Base-by-base conservation (phyloP, 805 yeast genomes). In the Clavispora phyllophila region DNA sequence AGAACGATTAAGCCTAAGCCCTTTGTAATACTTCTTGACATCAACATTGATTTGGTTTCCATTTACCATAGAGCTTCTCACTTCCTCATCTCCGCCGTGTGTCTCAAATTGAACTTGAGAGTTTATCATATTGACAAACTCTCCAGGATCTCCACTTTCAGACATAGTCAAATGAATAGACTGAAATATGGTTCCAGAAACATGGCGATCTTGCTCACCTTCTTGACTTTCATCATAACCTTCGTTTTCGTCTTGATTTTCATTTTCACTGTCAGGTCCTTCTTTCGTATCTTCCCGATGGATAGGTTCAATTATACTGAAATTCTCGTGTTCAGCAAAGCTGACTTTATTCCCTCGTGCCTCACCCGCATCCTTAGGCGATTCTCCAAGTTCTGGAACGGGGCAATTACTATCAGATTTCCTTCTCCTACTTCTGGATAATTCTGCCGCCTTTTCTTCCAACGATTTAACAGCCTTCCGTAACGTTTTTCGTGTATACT, bases 111-210 rank as follows among this genome's bases (percentile, higher is more conserved):
- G 63, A 13, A 66, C 60, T 35, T 54, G 58, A 5, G 68, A 65
- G 51, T 84, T 84, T 34, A 87, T 80, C 28, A 70, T 70, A 9
- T 68, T 67, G 14, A 81, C 69, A 22, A 85, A 57, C 3, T 60
- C 57, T 0, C 67, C 54, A 0, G 81, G 75, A 48, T 75, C 73
- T 0, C 65, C 54, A 6, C 72, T 72, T 27, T 66, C 63, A 17
- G 87, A 78, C 19, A 76, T 54, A 0, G 85, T 73, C 7, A 93
- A 75, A 56, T 82, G 85, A 23, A 93, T 82, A 0, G 97, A 91
- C 44, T 87, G 84, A 61, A 84, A 87, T 28, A 87, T 65, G 5
- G 81, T 72, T 42, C 84, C 89, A 8, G 79, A 82, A 41, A 35
- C 17, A 22, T 25, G 43, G 3, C 1, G 9, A 22, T 23, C 23